Evolutionary conservation across 441 rosid species (phyloP).

Genomic region (Viola pubescens): DNA sequence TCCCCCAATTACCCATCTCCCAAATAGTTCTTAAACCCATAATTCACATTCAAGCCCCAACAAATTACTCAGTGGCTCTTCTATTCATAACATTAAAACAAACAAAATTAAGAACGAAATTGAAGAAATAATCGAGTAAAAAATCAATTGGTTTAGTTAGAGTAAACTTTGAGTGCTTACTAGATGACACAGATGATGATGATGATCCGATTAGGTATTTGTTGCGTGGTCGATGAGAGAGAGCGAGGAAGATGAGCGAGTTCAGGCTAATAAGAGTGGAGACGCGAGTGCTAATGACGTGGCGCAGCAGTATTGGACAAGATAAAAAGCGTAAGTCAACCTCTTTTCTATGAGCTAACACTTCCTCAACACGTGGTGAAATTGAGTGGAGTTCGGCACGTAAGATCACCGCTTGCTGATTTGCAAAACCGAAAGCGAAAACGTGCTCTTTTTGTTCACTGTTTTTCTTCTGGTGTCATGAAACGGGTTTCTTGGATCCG

Average conservation of each 20-base stretch:
- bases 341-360: slow-evolving; percentile 2
- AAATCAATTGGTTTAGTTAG: neutral
- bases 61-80: neutral
- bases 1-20: neutral
- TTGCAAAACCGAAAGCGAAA: neutral
- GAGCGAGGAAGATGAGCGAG: slow-evolving; percentile 26
- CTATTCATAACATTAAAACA: neutral
- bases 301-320: slow-evolving; percentile 33
- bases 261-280: slow-evolving; percentile 46
- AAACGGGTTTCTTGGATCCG: too few species aligned
- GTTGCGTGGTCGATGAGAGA: slow-evolving; percentile 16
- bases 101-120: neutral
- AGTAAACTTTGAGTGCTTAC: slow-evolving; percentile 30
- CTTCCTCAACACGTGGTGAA: slow-evolving; percentile 20
- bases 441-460: too few species aligned
- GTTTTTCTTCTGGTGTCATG: too few species aligned
- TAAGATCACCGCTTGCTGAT: slow-evolving; percentile 20
- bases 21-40: neutral
- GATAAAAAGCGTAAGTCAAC: slow-evolving; percentile 26
- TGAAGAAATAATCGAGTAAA: neutral
- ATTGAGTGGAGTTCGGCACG: slow-evolving; percentile 25
- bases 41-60: neutral
- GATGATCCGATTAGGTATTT: slow-evolving; percentile 31
- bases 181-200: slow-evolving; percentile 22
- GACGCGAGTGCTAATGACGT: slow-evolving; percentile 38